Evolutionary conservation across 495 filamentous ascomycete genomes (phyloP), one percentile per base, ranked within the genome.

Genomic region (Aspergillus leporis): DNA sequence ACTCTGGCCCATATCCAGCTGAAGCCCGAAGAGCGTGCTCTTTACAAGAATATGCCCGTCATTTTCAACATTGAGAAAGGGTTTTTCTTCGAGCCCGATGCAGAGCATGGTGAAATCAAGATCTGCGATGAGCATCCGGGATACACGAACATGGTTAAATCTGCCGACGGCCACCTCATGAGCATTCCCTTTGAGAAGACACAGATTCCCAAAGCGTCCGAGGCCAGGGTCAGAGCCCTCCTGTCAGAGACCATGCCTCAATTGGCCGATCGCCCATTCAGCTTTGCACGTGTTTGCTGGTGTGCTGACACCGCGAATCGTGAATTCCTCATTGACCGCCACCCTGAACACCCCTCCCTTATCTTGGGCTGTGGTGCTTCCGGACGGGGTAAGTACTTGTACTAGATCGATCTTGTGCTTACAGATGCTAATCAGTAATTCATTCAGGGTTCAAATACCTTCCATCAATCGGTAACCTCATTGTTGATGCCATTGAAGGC

Each of bases 21-120:
- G 58, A 77, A 68, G 4, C 58, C 70, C 0, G 61, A 74, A 22
- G 81, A 82, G 61, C 63, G 68, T 0, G 58, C 66, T 16, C n/a
- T 71, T 2, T 82, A 78, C 61, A 77, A 73, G 49, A 64, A 78
- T 51, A 61, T 77, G 1, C 79, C 80, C 1, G 78, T 84, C 0
- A 63, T 83, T 5, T 83, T 77, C 58, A 77, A 81, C 47, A 72
- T 74, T 23, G 77, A 84, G 52, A 70, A 71, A 25, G 81, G 80
- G 3, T 82, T 84, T 63, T 83, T 84, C 63, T 81, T 84, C 61
- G 81, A 84, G 60, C 78, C 81, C 2, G 75, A 80, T 36, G 71
- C 69, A 53, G 79, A 70, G 30, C 70, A 67, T 2, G 69, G 74
- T 0, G 72, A 80, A 54, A 68, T 83, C 49, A 83, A 83, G 61